phyloP scores from a whole-genome alignment of 2,329 filamentous ascomycete genomes.

The Juglanconis juglandina region DNA sequence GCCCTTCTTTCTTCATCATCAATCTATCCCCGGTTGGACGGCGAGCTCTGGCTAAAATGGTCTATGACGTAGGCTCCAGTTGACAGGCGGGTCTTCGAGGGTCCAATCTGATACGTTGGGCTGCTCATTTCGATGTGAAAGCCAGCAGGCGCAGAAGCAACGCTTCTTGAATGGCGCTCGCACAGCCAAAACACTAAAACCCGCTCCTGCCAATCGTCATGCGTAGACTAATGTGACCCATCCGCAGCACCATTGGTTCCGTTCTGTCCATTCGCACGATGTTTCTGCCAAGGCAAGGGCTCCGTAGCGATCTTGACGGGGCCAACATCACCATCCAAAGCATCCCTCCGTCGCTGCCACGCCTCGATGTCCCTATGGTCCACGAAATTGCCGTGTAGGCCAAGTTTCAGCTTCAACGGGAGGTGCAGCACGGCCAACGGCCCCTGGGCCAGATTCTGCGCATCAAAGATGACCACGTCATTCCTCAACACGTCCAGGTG shows the following conservation, averaged over 20 bases:
- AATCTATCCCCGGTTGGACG: no score
- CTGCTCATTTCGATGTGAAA: no score
- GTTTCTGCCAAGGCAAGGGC: conserved; percentile 37
- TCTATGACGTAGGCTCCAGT: no score
- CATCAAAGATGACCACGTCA: conserved; percentile 42
- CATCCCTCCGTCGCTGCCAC: conserved; percentile 35
- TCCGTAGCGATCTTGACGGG: conserved; percentile 33
- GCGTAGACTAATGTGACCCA: background rate
- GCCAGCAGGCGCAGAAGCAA: no score
- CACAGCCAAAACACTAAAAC: no score
- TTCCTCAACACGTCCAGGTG: conserved; percentile 42
- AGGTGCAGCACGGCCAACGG: conserved; percentile 39
- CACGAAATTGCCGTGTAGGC: conserved; percentile 42
- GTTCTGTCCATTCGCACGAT: conserved; percentile 7
- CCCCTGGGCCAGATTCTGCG: conserved; percentile 33
- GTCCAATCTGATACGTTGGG: no score
- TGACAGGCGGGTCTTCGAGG: no score
- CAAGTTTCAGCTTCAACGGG: conserved; percentile 38
- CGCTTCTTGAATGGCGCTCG: no score
- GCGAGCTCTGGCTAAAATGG: no score
- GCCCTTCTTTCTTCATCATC: no score
- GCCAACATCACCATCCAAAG: conserved; percentile 33
- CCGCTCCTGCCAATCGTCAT: no score
- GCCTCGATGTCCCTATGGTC: conserved; percentile 39
- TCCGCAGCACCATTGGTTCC: background rate